These are phyloP conservation scores for Globisporangium mamillatum DNA, from an alignment of 352 stramenopile species.

Conservation along the genomic window DNA sequence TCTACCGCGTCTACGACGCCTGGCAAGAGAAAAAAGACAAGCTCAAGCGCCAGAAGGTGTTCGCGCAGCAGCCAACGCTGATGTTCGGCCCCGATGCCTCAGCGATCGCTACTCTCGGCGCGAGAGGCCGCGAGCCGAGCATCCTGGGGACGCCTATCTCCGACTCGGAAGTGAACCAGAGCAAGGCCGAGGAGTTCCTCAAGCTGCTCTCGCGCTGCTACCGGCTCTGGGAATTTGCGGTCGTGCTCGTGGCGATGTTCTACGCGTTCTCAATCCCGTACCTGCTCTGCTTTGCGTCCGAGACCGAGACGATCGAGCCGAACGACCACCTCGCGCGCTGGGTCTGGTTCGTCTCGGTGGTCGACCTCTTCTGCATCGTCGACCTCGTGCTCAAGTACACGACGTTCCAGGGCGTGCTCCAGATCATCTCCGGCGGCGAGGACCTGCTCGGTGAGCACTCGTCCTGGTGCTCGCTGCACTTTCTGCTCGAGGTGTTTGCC, in stretches of 20 bases:
- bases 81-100: background rate
- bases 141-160: background rate
- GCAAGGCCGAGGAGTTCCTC: slow-evolving; percentile 49
- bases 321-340: slow-evolving; percentile 23
- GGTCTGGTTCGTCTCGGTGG: slow-evolving; percentile 32
- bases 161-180: background rate
- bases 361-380: slow-evolving; percentile 54
- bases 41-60: slow-evolving; percentile 6
- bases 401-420: slow-evolving; percentile 45
- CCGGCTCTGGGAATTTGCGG: slow-evolving; percentile 51
- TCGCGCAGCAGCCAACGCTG: background rate
- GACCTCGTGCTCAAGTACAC: slow-evolving; percentile 56
- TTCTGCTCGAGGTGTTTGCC: slow-evolving; percentile 30
- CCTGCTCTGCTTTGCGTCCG: slow-evolving; percentile 54
- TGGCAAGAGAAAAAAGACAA: slow-evolving; percentile 26
- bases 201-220: slow-evolving; percentile 44
- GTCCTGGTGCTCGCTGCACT: slow-evolving; percentile 16
- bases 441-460: slow-evolving; percentile 1
- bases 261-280: slow-evolving; percentile 62
- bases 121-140: background rate
- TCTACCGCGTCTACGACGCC: slow-evolving; percentile 47
- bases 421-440: slow-evolving; percentile 17
- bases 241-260: slow-evolving; percentile 48
- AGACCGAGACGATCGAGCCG: slow-evolving; percentile 23
- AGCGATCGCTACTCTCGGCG: background rate